Conservation (phyloP, 208 protist species). For the Kentomonas sorsogonicus region DNA sequence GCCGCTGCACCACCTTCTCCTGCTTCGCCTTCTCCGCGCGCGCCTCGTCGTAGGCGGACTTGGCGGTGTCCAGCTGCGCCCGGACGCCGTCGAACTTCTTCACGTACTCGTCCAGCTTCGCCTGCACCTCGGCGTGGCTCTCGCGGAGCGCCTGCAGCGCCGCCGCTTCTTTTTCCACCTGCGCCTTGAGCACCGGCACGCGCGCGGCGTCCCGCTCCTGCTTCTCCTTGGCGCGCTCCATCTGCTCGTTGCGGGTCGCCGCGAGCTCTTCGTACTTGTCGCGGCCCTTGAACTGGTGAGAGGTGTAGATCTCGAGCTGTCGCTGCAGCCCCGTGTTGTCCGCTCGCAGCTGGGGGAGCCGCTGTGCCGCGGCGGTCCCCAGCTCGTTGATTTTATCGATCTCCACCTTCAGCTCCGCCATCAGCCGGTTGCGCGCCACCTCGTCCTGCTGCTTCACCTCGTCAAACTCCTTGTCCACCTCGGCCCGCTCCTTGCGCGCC, state of each 20-base stretch:
- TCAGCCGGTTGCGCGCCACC: slow-evolving; percentile 29
- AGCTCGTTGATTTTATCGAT: slow-evolving; percentile 34
- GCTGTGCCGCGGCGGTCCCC: slow-evolving; percentile 22
- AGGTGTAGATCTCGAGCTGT: slow-evolving; percentile 31
- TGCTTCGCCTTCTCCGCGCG: too few species aligned
- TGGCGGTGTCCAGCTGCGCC: too few species aligned
- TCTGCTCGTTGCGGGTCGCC: slow-evolving; percentile 37
- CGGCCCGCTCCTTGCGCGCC: slow-evolving; percentile 23
- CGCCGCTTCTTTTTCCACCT: too few species aligned
- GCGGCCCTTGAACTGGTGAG: slow-evolving; percentile 17
- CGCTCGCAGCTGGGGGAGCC: slow-evolving; percentile 42
- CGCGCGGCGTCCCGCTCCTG: slow-evolving; percentile 44
- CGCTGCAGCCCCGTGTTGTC: too few species aligned
- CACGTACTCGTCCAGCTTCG: too few species aligned
- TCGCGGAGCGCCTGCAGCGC: too few species aligned
- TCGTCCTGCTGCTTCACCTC: slow-evolving; percentile 45
- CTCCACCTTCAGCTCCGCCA: slow-evolving; percentile 34
- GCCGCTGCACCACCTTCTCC: too few species aligned
- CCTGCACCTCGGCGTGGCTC: too few species aligned
- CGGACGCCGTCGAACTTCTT: too few species aligned
- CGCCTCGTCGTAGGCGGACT: too few species aligned
- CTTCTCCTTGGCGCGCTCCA: slow-evolving; percentile 29
- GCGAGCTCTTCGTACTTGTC: slow-evolving; percentile 31
- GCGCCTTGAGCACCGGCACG: slow-evolving; percentile 38
- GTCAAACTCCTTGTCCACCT: slow-evolving; percentile 28